Base-by-base conservation (phyloP, 2,329 filamentous ascomycete genomes). In the Anthostomella pinea region DNA sequence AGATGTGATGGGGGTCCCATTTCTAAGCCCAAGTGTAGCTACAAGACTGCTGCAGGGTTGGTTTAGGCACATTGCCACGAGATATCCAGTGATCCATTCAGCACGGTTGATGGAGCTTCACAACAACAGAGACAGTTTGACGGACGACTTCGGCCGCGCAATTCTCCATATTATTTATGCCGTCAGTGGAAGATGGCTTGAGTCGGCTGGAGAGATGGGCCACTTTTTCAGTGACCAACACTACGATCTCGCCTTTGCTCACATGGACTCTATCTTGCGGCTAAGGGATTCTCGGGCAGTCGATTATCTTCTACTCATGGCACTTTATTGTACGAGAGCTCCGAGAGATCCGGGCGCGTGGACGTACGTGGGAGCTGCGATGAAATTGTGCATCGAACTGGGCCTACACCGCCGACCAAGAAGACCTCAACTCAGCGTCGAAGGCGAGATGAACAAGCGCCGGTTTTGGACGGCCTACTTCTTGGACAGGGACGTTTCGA, bases 381-480 rank as follows among this genome's bases (percentile, higher is more conserved):
- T 58, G 48, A 43, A 46, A 30, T 31, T 57, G 7, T 58, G 55
- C 35, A 48, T 57, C 28, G 55, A 58, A 37, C 38, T 58, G 8
- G 55, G 55, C 8, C 39, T 57, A 17, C 55, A 58, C 38, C 51
- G 55, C 9, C 49, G 51, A 17, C 48, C 45, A 17, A 43, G 51
- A 20, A 45, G 50, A 9, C 49, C 49, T 17, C 42, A 43, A 23
- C 52, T 46, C 5, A 52, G 40, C 21, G 27, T 58, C 5, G 49
- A 53, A 17, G 46, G 45, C 2, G 55, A 58, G 33, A 57, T 58
- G 54, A 48, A 51, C 36, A 58, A 58, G 32, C 45, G 55, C 8
- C 49, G 53, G 10, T 58, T 58, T 29, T 58, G 55, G 55, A 56
- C 55, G 5, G 48, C 51, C 4, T 58, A 57, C 37, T 56, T 55